Conservation (phyloP, 768 basidiomycete genomes). For the Mycena galericulata region DNA sequence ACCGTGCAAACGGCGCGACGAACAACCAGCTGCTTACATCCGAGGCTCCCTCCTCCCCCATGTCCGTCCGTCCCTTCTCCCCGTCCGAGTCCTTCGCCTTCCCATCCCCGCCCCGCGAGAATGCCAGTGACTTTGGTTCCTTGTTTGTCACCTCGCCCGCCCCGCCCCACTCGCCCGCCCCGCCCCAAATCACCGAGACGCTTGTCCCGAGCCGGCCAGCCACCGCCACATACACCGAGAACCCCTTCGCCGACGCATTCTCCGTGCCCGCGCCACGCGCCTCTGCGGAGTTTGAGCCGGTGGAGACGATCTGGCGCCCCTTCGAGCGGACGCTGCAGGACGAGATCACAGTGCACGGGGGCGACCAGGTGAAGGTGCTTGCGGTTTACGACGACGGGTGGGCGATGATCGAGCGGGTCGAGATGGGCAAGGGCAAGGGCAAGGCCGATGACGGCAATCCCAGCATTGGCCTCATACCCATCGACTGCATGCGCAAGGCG, state of each 20-base stretch:
- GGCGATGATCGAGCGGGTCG: constrained; percentile 68
- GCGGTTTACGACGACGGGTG: constrained; percentile 78
- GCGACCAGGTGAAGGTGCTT: constrained; percentile 66
- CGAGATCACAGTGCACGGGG: constrained; percentile 64
- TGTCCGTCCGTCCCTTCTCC: constrained; percentile 75
- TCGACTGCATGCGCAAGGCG: constrained; percentile 71
- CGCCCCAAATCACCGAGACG: constrained; percentile 22
- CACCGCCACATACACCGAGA: constrained; percentile 31
- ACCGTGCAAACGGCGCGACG: constrained; percentile 25
- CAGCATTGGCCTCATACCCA: constrained; percentile 67
- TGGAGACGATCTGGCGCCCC: constrained; percentile 65
- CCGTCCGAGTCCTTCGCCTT: constrained; percentile 77
- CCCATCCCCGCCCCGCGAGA: constrained; percentile 66
- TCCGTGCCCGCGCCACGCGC: constrained; percentile 27
- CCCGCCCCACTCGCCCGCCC: background rate
- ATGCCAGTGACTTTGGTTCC: constrained; percentile 25
- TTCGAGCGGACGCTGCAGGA: constrained; percentile 69
- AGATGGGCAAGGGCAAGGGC: constrained; percentile 42
- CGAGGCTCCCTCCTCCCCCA: constrained; percentile 59
- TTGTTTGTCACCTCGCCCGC: background rate
- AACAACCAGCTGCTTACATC: constrained; percentile 31
- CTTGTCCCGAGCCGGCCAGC: constrained; percentile 31
- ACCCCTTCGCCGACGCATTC: constrained; percentile 52
- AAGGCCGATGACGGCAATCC: constrained; percentile 27
- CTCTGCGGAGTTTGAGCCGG: constrained; percentile 48